These are phyloP conservation scores for Botryosphaeria agaves DNA, from an alignment of 2,329 filamentous ascomycete species.

Conservation along the genomic window DNA sequence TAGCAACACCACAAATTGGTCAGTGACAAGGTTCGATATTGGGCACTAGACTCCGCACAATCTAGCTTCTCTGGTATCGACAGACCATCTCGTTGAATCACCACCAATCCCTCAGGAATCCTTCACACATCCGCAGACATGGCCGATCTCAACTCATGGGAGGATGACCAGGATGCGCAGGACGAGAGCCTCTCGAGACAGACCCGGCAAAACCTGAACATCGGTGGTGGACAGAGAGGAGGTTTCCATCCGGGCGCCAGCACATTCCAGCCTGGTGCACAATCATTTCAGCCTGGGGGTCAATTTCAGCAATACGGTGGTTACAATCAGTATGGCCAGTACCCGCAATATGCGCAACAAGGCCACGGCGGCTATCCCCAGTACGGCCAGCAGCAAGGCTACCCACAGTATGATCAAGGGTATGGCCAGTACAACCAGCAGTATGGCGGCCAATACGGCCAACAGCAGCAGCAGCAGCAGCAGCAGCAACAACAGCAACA, in stretches of 20 bases:
- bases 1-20: no score
- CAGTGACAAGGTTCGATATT: no score
- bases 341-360: constrained; percentile 8
- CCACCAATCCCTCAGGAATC: no score
- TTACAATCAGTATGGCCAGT: constrained; percentile 8
- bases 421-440: constrained; percentile 25
- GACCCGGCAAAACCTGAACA: constrained; percentile 19
- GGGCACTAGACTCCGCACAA: no score
- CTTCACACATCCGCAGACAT: constrained; percentile 34
- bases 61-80: no score
- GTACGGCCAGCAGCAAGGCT: constrained; percentile 28
- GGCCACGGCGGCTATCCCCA: constrained; percentile 5
- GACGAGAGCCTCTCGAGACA: constrained; percentile 20
- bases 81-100: no score
- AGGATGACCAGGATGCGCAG: constrained; percentile 38
- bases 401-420: constrained; percentile 30
- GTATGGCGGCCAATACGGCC: constrained; percentile 22
- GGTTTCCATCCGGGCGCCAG: constrained; percentile 17
- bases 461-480: constrained; percentile 17
- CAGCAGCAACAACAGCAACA: constrained; percentile 30
- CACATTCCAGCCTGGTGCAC: constrained; percentile 18
- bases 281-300: constrained; percentile 13
- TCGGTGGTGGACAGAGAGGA: constrained; percentile 10
- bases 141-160: constrained; percentile 90
- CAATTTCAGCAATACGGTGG: constrained; percentile 17